Evolutionary conservation across 73 alveolate species (phyloP).

Genomic region (Tetrahymena thermophila): DNA sequence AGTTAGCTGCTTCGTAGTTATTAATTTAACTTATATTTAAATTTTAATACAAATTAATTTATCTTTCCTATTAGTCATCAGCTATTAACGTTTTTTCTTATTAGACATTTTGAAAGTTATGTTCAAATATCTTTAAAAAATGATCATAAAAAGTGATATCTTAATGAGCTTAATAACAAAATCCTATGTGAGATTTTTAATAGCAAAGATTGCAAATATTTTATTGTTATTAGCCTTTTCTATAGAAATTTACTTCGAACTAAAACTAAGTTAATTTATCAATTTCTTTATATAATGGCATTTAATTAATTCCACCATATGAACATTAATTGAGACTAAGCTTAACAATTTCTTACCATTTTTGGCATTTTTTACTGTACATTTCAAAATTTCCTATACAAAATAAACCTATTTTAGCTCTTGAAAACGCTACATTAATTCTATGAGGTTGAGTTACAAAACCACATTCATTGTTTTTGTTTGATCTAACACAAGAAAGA

Average conservation of each 20-base stretch:
- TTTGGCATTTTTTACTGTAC: neutral
- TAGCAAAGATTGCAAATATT: neutral
- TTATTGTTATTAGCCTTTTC: neutral
- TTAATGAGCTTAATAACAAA: neutral
- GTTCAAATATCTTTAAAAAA: too few species aligned
- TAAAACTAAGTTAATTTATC: neutral
- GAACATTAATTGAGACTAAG: neutral
- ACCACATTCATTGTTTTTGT: neutral
- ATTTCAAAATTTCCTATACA: conserved; percentile 10
- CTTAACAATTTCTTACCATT: neutral
- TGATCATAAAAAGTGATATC: too few species aligned
- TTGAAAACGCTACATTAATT: conserved; percentile 21
- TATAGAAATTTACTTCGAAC: neutral
- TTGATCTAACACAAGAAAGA: conserved; percentile 36
- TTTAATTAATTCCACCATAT: neutral
- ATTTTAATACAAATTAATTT: too few species aligned
- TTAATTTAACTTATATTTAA: too few species aligned
- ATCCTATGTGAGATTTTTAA: neutral
- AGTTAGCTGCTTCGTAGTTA: neutral
- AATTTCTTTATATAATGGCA: neutral
- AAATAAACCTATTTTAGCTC: conserved; percentile 19
- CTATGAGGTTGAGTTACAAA: neutral
- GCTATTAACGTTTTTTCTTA: too few species aligned
- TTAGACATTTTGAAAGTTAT: too few species aligned
- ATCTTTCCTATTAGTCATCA: neutral